Evolutionary conservation across 2,329 filamentous ascomycete genomes (phyloP).

Genomic region (Rhynchosporium agropyri): DNA sequence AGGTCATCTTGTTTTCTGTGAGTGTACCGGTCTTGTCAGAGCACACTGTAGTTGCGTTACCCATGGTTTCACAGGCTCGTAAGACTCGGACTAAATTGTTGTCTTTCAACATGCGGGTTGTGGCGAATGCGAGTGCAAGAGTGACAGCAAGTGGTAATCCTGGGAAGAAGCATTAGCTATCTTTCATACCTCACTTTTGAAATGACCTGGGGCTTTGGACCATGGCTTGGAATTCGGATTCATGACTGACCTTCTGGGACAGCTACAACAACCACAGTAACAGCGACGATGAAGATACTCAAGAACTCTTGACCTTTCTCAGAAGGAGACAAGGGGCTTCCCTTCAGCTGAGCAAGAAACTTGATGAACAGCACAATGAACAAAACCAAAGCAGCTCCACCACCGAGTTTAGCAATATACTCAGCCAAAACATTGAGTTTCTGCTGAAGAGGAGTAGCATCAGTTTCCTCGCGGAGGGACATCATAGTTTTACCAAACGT

Average conservation of each 20-base stretch:
- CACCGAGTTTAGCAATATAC: slow-evolving; percentile 71
- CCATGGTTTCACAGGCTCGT: slow-evolving; percentile 70
- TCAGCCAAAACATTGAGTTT: slow-evolving; percentile 77
- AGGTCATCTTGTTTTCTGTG: slow-evolving; percentile 75
- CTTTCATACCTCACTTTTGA: neutral
- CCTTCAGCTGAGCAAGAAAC: slow-evolving; percentile 62
- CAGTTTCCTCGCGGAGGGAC: slow-evolving; percentile 71
- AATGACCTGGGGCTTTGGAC: neutral
- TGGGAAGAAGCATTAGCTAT: neutral
- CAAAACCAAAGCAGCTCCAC: slow-evolving; percentile 68
- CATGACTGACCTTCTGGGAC: slow-evolving; percentile 20
- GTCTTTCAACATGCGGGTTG: slow-evolving; percentile 67
- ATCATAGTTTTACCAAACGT: slow-evolving; percentile 75
- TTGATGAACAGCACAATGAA: slow-evolving; percentile 78
- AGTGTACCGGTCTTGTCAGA: slow-evolving; percentile 79
- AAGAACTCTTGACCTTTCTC: slow-evolving; percentile 62
- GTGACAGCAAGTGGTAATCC: slow-evolving; percentile 65
- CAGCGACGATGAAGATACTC: slow-evolving; percentile 60
- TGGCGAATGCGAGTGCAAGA: slow-evolving; percentile 66
- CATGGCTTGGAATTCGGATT: neutral
- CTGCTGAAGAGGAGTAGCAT: slow-evolving; percentile 74
- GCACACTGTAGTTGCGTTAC: slow-evolving; percentile 73
- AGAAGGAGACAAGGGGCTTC: slow-evolving; percentile 49
- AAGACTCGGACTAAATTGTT: slow-evolving; percentile 69
- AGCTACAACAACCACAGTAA: slow-evolving; percentile 66